These are phyloP conservation scores for Pseudogymnoascus sp. DNA, from an alignment of 2,329 filamentous ascomycete genomes.

Conservation along the genomic window DNA sequence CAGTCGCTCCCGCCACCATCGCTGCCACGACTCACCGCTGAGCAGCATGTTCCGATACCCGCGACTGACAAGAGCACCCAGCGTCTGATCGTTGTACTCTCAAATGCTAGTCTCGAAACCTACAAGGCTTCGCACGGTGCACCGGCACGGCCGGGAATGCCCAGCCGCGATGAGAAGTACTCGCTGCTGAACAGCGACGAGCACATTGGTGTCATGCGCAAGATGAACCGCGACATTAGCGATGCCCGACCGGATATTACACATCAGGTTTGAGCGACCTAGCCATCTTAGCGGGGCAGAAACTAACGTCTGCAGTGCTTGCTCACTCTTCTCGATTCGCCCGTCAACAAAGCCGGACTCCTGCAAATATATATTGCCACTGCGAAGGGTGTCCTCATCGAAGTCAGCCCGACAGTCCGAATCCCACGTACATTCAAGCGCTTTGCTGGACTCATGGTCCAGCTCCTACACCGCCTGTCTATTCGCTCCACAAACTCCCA, in stretches of 20 bases:
- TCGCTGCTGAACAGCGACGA: conserved; percentile 97
- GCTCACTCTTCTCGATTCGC: conserved; percentile 91
- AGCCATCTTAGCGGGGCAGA: conserved; percentile 15
- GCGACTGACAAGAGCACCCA: conserved; percentile 83
- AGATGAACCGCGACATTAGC: conserved; percentile 98
- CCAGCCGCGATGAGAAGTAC: conserved; percentile 80
- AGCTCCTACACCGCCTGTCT: conserved; percentile 87
- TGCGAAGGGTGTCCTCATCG: conserved; percentile 91
- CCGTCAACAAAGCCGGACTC: conserved; percentile 95
- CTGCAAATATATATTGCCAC: conserved; percentile 99
- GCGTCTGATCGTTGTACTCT: conserved; percentile 88
- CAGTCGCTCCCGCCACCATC: conserved; percentile 90
- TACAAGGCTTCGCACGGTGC: conserved; percentile 82
- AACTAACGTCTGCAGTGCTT: conserved; percentile 61
- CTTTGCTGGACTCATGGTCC: conserved; percentile 97
- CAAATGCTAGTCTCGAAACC: conserved; percentile 94
- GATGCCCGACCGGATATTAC: conserved; percentile 97
- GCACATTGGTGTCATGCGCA: conserved; percentile 97
- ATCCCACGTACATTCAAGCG: conserved; percentile 98
- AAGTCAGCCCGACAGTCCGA: conserved; percentile 95
- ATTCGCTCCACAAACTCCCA: conserved; percentile 95
- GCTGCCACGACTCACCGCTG: conserved; percentile 84
- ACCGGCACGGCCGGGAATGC: conserved; percentile 50
- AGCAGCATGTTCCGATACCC: conserved; percentile 80
- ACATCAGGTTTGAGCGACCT: conserved; percentile 67